phyloP scores from a whole-genome alignment of 345 rosid genomes.

The Erodium maritimum region DNA sequence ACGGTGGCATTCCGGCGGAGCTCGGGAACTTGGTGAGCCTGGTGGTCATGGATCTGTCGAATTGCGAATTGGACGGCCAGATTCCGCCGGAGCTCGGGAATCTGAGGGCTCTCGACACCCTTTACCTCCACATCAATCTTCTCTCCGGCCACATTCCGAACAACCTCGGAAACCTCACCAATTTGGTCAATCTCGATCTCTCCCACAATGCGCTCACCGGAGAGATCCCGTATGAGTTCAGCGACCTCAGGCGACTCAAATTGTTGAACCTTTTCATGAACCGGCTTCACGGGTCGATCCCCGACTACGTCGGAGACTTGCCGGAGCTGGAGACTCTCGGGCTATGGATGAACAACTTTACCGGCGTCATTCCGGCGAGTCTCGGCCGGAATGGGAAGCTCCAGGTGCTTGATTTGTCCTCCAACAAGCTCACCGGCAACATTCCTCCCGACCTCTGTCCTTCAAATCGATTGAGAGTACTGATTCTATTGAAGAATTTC shows the following conservation, averaged over 20 bases:
- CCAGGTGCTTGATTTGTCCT: conserved; percentile 58
- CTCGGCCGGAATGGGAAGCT: conserved; percentile 69
- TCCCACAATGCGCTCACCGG: conserved; percentile 67
- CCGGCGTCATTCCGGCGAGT: conserved; percentile 57
- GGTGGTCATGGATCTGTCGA: conserved; percentile 62
- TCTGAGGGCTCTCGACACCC: conserved; percentile 48
- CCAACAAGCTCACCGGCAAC: conserved; percentile 78
- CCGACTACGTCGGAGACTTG: conserved; percentile 44
- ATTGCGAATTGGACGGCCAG: conserved; percentile 58
- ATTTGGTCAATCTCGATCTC: conserved; percentile 59
- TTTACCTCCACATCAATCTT: conserved; percentile 58
- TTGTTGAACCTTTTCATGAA: conserved; percentile 71
- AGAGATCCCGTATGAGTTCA: conserved; percentile 60
- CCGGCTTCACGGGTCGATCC: conserved; percentile 71
- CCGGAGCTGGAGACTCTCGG: conserved; percentile 44
- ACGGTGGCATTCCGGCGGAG: conserved; percentile 64
- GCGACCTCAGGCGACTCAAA: conserved; percentile 42
- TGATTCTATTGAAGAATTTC: conserved; percentile 74
- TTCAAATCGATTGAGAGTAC: conserved; percentile 38
- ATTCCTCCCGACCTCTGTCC: conserved; percentile 46
- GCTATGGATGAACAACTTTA: conserved; percentile 88
- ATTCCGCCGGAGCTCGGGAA: conserved; percentile 59
- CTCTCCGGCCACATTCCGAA: conserved; percentile 56
- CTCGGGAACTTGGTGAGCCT: conserved; percentile 53
- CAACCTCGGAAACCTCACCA: conserved; percentile 61